phyloP scores from a whole-genome alignment of 1,284 basidiomycete species.

The Rhodotorula sp. region DNA sequence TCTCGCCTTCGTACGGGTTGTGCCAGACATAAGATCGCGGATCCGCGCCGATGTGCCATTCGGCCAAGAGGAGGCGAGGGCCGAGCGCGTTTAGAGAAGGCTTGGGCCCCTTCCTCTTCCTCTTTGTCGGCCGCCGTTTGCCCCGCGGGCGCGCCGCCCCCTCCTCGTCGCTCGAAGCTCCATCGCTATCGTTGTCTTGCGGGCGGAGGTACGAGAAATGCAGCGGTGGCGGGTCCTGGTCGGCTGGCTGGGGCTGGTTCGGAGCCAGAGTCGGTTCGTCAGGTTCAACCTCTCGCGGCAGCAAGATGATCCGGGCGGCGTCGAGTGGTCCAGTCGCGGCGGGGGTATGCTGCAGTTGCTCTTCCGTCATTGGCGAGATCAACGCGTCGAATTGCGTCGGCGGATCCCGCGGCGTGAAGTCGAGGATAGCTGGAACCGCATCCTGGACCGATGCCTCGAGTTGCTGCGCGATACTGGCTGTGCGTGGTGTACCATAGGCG shows the following conservation, averaged over 20 bases:
- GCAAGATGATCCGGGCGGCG: constrained; percentile 5
- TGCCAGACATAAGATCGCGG: constrained; percentile 34
- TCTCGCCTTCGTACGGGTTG: constrained; percentile 33
- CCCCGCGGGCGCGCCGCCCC: neutral
- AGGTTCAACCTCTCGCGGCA: constrained; percentile 21
- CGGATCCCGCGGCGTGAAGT: neutral
- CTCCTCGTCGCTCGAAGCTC: too few species aligned
- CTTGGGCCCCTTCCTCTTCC: neutral
- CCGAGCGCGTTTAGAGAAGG: constrained; percentile 19
- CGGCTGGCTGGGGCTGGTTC: constrained; percentile 26
- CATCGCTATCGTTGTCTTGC: neutral
- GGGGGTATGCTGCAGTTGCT: neutral
- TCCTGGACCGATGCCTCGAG: neutral
- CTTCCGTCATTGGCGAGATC: neutral
- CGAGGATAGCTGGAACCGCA: neutral
- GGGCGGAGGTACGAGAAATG: constrained; percentile 32
- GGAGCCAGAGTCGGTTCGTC: constrained; percentile 13
- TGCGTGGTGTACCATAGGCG: neutral
- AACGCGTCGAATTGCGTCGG: constrained; percentile 9
- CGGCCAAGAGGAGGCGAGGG: constrained; percentile 27
- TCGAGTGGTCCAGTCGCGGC: neutral
- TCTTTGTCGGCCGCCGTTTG: too few species aligned
- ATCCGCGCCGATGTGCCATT: constrained; percentile 39
- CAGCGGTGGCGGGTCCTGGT: constrained; percentile 21
- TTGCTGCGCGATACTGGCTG: neutral